Evolutionary conservation across 148 eudicot genomes (phyloP).

Genomic region (Limonium bicolor): DNA sequence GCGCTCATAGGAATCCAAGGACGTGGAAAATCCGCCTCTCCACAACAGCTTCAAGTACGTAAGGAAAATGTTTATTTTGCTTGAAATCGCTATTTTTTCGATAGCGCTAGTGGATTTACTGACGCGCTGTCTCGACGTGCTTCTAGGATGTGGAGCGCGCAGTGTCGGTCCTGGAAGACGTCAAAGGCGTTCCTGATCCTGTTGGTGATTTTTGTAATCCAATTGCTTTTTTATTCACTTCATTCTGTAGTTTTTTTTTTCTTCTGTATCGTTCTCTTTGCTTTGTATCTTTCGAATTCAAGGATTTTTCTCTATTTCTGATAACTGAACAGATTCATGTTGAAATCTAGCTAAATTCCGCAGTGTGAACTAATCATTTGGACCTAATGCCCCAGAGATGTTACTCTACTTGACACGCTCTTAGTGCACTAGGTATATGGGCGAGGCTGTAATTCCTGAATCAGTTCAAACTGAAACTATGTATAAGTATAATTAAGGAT

Average conservation of each 20-base stretch:
- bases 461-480: too few species aligned
- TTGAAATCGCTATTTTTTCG: background rate
- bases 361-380: too few species aligned
- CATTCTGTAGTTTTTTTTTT: background rate
- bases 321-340: too few species aligned
- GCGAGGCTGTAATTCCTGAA: too few species aligned
- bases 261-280: background rate
- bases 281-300: background rate
- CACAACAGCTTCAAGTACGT: slow-evolving; percentile 50
- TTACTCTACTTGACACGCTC: too few species aligned
- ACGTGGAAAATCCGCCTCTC: slow-evolving; percentile 79
- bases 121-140: too few species aligned
- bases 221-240: background rate
- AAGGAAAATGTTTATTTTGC: background rate
- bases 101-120: background rate
- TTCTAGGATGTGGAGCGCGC: slow-evolving; percentile 81
- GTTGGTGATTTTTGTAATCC: slow-evolving; percentile 23
- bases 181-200: slow-evolving; percentile 59
- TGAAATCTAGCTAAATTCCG: too few species aligned
- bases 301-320: too few species aligned
- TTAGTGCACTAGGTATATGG: too few species aligned
- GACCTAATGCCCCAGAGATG: too few species aligned
- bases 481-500: too few species aligned
- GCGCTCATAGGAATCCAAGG: slow-evolving; percentile 87
- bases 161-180: slow-evolving; percentile 57